Conservation (phyloP, 805 yeast species). For the Sugiyamaella americana region DNA sequence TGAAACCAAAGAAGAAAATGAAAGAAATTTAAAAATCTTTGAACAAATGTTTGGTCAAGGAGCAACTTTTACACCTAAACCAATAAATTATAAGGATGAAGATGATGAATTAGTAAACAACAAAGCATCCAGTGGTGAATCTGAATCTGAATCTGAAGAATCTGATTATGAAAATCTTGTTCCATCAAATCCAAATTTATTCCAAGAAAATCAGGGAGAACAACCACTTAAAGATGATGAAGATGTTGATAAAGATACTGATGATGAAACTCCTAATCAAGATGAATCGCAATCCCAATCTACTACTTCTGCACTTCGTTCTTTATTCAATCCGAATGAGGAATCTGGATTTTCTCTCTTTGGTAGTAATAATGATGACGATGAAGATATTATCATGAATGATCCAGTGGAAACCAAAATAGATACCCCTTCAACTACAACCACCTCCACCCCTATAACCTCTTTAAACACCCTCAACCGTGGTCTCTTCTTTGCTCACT, state of each 20-base stretch:
- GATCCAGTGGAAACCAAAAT: conserved; percentile 5
- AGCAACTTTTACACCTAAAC: background rate
- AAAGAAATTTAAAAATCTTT: conserved; percentile 42
- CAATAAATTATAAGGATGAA: background rate
- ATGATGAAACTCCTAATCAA: conserved; percentile 3
- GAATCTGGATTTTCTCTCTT: conserved; percentile 18
- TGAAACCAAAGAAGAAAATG: conserved; percentile 35
- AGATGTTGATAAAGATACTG: background rate
- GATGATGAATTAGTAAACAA: conserved; percentile 6
- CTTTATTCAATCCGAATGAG: conserved; percentile 16
- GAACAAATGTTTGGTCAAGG: conserved; percentile 42
- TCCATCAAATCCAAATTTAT: background rate
- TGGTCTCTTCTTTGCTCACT: conserved; percentile 69
- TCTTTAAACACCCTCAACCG: background rate
- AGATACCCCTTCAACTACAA: background rate
- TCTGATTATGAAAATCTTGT: conserved; percentile 3
- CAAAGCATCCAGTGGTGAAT: conserved; percentile 3
- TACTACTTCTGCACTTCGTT: conserved; percentile 14
- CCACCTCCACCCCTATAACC: background rate
- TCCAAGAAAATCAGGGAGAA: background rate
- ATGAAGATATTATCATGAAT: conserved; percentile 7
- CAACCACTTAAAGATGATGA: conserved; percentile 8
- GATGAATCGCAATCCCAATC: background rate
- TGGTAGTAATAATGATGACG: conserved; percentile 17
- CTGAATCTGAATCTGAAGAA: background rate